Evolutionary conservation across 2,329 filamentous ascomycete species (phyloP), one percentile per base, ranked within the genome.

Genomic region (Leptographium flavum): DNA sequence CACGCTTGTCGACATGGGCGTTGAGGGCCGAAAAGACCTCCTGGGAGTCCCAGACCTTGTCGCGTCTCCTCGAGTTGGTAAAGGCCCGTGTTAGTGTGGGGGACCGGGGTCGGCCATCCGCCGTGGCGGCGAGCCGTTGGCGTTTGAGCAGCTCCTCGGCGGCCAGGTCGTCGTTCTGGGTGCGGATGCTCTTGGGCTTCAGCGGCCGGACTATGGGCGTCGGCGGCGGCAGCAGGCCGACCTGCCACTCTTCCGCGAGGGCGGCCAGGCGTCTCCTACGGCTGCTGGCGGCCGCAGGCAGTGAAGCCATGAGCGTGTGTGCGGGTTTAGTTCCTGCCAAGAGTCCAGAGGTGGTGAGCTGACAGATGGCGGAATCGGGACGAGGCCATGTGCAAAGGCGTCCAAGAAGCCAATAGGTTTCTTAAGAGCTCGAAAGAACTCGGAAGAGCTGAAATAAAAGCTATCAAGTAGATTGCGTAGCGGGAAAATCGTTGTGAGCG

Each of bases 91-190:
- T 60, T 19, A 63, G 52, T 14, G 55, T 53, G 11, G 28, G 35
- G 4, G 40, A 32, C 22, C 36, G 33, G 23, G 30, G 45, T 33
- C 60, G 15, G 59, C 59, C 30, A 50, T 49, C 45, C 3, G 39
- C 15, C 2, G 21, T 6, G 5, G 45, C 28, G 3, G 43, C 35
- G 28, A 57, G 43, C 13, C 66, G 61, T 35, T 67, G 66, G 22
- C 64, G 64, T 51, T 70, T 69, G 44, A 78, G 60, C 27, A 76
- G 61, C 30, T 71, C 68, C 44, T 78, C 74, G n/a, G 73, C 73
- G 4, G 62, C 57, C 23, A 63, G 56, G 42, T 76, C 70, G 50
- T 77, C 74, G 45, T 63, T 62, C 1, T 69, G 54, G 1, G 64
- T 67, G 14, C 66, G 64, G 50, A 68, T 67, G 5, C 63, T 64